phyloP scores from a whole-genome alignment of 192 early-diverging fungal genomes.

The Kappamyces sp. region DNA sequence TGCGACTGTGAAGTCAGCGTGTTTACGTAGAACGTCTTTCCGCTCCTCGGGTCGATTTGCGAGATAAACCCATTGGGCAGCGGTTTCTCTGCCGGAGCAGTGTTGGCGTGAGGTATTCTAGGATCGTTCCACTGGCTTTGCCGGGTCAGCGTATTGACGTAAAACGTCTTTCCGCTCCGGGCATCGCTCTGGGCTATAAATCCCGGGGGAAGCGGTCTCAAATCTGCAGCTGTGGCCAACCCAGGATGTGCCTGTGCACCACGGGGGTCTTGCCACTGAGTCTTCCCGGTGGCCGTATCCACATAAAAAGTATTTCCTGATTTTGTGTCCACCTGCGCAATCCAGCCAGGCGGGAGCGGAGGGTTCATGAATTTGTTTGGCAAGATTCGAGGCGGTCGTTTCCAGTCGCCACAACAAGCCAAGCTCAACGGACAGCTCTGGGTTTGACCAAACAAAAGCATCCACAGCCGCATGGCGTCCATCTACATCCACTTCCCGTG shows the following conservation, averaged over 20 bases:
- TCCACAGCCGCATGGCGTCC: background rate
- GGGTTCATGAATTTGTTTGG: background rate
- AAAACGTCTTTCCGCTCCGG: slow-evolving; percentile 19
- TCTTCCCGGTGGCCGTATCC: slow-evolving; percentile 25
- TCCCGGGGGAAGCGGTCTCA: slow-evolving; percentile 21
- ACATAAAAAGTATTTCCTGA: slow-evolving; percentile 21
- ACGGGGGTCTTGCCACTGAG: slow-evolving; percentile 22
- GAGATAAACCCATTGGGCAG: slow-evolving; percentile 31
- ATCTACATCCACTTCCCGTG: slow-evolving; percentile 38
- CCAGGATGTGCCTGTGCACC: no score
- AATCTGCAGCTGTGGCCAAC: no score
- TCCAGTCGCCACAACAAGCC: no score
- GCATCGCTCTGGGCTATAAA: slow-evolving; percentile 23
- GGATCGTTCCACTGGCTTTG: slow-evolving; percentile 24
- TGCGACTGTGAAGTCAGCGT: slow-evolving; percentile 24
- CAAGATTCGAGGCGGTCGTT: no score
- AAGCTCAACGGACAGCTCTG: no score
- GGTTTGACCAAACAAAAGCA: no score
- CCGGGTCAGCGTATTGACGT: slow-evolving; percentile 25
- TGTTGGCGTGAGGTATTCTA: no score
- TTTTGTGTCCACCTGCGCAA: slow-evolving; percentile 21
- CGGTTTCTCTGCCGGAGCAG: background rate
- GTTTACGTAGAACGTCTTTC: slow-evolving; percentile 24
- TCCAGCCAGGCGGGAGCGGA: slow-evolving; percentile 29
- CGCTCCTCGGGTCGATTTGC: slow-evolving; percentile 19